Evolutionary conservation across 257 asterid genomes (phyloP), one percentile per base, ranked within the genome.

Genomic region (Ocimum tenuiflorum): DNA sequence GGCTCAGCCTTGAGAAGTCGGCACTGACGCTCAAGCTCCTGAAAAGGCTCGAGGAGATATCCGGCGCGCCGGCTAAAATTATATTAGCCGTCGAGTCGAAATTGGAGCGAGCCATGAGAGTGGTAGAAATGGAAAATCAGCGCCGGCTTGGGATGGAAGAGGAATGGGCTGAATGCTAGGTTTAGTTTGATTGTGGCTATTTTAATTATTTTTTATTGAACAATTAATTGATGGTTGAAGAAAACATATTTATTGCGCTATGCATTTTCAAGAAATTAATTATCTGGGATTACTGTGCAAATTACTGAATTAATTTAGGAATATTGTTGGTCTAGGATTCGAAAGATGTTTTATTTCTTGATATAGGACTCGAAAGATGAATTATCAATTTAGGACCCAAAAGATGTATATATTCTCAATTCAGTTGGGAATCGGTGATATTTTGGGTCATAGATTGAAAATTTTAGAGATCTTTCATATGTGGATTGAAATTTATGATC

Each of bases 91-190:
- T 84, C 5, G 88, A 57, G 71, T 64, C 75, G 27, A 83, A 71
- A 71, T 45, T 88, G 63, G 75, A 65, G 36, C 71, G 73, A 11
- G 45, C 51, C 1, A 14, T 75, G 5, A 77, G 71, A 75, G 54
- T 66, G 1, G 49, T 22, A 2, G 27, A 41, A 3, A 27, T n/a
- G 14, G 52, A 64, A 7, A 62, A 27, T 1, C 74, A 71, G 43
- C 80, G 68, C 27, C 81, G 72, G 12, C 71, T 65, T 52, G 71
- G 68, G 50, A 67, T 79, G 27, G 71, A 81, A 58, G 95, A 88
- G 72, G 86, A 87, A 43, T 80, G 83, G 90, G 88, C 79, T 0
- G 95, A 84, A 78, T 70, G 85, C 56, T 81, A 75, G 24, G 12
- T 33, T 36, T 64, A 23, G 10, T 4, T 46, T 23, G 4, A 19